These are phyloP conservation scores for Pythium scleroteichum DNA, from an alignment of 352 stramenopile genomes.

Conservation along the genomic window DNA sequence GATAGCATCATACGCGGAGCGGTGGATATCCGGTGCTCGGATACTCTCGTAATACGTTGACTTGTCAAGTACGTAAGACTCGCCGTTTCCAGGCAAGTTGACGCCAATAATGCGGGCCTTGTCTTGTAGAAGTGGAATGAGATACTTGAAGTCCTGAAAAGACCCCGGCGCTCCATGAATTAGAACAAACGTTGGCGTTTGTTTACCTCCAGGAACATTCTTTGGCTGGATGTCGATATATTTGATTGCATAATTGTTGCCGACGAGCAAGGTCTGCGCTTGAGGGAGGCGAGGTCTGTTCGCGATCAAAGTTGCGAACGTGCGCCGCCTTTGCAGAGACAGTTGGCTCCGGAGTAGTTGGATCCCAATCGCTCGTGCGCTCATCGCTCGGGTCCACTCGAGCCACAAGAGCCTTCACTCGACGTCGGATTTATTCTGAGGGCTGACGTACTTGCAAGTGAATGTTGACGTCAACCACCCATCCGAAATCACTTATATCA, in stretches of 20 bases:
- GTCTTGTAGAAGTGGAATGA: slow-evolving; percentile 40
- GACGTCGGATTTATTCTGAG: neutral
- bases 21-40: slow-evolving; percentile 16
- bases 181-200: slow-evolving; percentile 40
- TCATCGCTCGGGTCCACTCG: too few species aligned
- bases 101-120: slow-evolving; percentile 32
- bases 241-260: slow-evolving; percentile 20
- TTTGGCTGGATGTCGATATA: slow-evolving; percentile 26
- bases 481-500: too few species aligned
- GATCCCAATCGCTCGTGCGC: too few species aligned
- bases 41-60: slow-evolving; percentile 29
- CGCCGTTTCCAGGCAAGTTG: slow-evolving; percentile 33
- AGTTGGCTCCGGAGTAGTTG: neutral
- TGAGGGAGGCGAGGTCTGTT: slow-evolving; percentile 7
- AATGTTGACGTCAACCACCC: neutral
- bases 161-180: slow-evolving; percentile 59
- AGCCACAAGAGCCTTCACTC: neutral
- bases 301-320: slow-evolving; percentile 1
- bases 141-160: slow-evolving; percentile 54
- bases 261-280: slow-evolving; percentile 13
- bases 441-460: neutral
- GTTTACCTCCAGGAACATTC: slow-evolving; percentile 1
- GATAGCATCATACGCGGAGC: slow-evolving; percentile 30
- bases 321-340: neutral
- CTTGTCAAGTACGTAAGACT: slow-evolving; percentile 19